Evolutionary conservation across 305 asterid genomes (phyloP).

Genomic region (Rubia peregrina): DNA sequence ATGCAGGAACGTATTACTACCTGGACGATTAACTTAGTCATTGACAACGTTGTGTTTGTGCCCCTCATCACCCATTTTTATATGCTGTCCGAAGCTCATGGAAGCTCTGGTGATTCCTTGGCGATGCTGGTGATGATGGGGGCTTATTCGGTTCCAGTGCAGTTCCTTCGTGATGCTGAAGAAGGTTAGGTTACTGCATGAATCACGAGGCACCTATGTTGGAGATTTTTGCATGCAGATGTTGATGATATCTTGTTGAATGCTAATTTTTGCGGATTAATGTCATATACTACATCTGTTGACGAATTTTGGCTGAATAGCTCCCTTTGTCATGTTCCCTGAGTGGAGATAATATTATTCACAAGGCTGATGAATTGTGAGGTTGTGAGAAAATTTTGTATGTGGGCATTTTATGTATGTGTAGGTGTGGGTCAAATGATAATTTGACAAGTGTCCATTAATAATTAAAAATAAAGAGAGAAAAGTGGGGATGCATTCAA

Average conservation of each 20-base stretch:
- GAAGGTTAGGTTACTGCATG: conserved; percentile 7
- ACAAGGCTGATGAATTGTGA: background rate
- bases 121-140: conserved; percentile 12
- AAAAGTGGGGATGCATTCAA: no score
- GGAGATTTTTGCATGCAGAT: background rate
- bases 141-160: background rate
- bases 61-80: conserved; percentile 7
- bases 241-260: conserved; percentile 4
- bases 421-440: no score
- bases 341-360: background rate
- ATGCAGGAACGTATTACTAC: conserved; percentile 82
- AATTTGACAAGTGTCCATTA: no score
- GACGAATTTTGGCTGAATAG: conserved; percentile 4
- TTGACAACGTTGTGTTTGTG: conserved; percentile 13
- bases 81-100: conserved; percentile 21
- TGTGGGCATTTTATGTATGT: no score
- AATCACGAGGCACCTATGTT: background rate
- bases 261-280: conserved; percentile 6
- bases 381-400: no score
- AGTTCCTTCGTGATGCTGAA: background rate
- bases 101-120: conserved; percentile 20
- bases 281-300: background rate
- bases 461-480: no score
- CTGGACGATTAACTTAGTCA: conserved; percentile 54
- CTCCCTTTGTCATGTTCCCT: background rate